These are phyloP conservation scores for Chalciporus chontae DNA, from an alignment of 768 basidiomycete genomes.

Conservation along the genomic window DNA sequence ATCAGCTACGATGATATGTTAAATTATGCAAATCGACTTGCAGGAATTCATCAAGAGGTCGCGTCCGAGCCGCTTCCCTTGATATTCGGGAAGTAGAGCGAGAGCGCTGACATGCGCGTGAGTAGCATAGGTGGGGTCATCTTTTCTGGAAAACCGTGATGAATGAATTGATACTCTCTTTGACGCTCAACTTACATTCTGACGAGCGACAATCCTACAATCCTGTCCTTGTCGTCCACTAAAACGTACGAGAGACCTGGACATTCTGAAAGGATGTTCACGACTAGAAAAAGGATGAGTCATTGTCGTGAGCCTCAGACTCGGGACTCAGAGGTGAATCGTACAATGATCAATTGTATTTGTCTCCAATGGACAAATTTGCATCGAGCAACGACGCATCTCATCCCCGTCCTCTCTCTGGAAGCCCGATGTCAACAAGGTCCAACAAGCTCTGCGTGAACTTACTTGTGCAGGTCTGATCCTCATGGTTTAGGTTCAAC, in stretches of 20 bases:
- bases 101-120: constrained; percentile 8
- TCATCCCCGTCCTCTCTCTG: constrained; percentile 3
- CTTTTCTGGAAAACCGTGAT: constrained; percentile 3
- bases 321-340: too few species aligned
- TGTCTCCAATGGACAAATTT: background rate
- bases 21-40: background rate
- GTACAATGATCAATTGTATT: background rate
- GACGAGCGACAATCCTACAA: constrained; percentile 9
- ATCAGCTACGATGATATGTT: background rate
- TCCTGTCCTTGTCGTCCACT: background rate
- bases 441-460: too few species aligned
- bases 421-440: background rate
- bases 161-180: background rate
- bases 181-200: constrained; percentile 2
- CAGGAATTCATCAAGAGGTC: constrained; percentile 1
- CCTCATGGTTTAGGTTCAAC: background rate
- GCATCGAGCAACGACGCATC: constrained; percentile 1
- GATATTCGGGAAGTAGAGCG: constrained; percentile 6
- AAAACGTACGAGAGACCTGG: constrained; percentile 5
- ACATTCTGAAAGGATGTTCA: background rate
- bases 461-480: constrained; percentile 4
- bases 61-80: constrained; percentile 5
- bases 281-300: background rate
- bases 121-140: background rate
- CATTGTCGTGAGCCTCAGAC: too few species aligned